Evolutionary conservation across 306 rosid species (phyloP).

Genomic region (Cucumis melo): DNA sequence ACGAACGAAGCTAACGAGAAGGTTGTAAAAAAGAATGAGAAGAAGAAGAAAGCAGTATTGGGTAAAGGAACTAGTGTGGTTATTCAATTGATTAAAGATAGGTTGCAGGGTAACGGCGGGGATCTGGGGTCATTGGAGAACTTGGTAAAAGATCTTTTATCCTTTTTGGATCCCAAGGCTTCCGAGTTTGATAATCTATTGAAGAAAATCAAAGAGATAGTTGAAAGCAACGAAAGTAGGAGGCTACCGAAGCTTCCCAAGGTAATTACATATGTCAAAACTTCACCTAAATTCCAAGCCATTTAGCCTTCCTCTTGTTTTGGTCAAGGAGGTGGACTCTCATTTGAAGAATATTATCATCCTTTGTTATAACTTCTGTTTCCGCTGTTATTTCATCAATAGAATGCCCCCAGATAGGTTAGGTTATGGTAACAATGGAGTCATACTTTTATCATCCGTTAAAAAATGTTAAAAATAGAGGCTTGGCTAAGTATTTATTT

Average conservation of each 20-base stretch:
- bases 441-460: neutral
- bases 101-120: constrained; percentile 26
- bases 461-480: neutral
- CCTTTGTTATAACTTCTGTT: neutral
- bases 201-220: constrained; percentile 54
- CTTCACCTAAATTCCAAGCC: neutral
- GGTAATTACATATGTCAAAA: constrained; percentile 23
- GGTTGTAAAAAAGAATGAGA: constrained; percentile 46
- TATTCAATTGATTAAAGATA: constrained; percentile 55
- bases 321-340: neutral
- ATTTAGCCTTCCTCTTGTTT: neutral
- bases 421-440: neutral
- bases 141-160: constrained; percentile 33
- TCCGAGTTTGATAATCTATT: constrained; percentile 36
- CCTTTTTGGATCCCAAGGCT: constrained; percentile 44
- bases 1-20: constrained; percentile 27
- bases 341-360: neutral
- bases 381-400: neutral
- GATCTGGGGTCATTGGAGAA: constrained; percentile 26
- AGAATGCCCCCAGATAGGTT: neutral
- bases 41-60: constrained; percentile 57
- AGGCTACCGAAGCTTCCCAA: constrained; percentile 96
- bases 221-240: constrained; percentile 87
- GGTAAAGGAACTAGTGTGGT: constrained; percentile 65
- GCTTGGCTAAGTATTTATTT: neutral